phyloP scores from a whole-genome alignment of 257 asterid species.

The Asclepias syriaca region DNA sequence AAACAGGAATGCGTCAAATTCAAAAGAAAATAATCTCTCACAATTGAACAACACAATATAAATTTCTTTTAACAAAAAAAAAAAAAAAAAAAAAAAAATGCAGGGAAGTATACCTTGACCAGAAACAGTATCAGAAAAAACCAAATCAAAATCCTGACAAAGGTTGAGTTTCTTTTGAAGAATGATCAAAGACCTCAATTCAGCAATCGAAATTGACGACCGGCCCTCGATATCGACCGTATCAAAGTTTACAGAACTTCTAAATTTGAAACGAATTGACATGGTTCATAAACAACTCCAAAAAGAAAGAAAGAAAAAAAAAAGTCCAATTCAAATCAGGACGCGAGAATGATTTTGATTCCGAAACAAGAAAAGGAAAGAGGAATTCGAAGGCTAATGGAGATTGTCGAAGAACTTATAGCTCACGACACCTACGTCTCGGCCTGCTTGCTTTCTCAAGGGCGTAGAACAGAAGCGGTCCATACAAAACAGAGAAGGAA shows the following conservation, averaged over 20 bases:
- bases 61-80: no score
- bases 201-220: constrained; percentile 48
- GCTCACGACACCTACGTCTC: background rate
- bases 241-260: constrained; percentile 62
- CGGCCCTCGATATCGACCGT: constrained; percentile 56
- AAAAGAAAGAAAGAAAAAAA: background rate
- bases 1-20: background rate
- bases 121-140: constrained; percentile 59
- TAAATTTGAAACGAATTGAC: constrained; percentile 82
- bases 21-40: background rate
- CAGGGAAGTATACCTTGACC: constrained; percentile 45
- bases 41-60: background rate
- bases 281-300: constrained; percentile 20
- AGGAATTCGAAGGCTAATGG: background rate
- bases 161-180: constrained; percentile 37
- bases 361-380: background rate
- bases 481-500: background rate
- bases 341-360: background rate
- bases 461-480: constrained; percentile 2
- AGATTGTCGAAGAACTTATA: background rate
- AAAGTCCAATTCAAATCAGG: background rate
- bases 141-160: constrained; percentile 76
- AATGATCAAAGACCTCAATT: constrained; percentile 45
- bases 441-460: background rate
- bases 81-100: background rate